Base-by-base conservation (phyloP, 192 early-diverging fungal genomes). In the Dissophora ornata region DNA sequence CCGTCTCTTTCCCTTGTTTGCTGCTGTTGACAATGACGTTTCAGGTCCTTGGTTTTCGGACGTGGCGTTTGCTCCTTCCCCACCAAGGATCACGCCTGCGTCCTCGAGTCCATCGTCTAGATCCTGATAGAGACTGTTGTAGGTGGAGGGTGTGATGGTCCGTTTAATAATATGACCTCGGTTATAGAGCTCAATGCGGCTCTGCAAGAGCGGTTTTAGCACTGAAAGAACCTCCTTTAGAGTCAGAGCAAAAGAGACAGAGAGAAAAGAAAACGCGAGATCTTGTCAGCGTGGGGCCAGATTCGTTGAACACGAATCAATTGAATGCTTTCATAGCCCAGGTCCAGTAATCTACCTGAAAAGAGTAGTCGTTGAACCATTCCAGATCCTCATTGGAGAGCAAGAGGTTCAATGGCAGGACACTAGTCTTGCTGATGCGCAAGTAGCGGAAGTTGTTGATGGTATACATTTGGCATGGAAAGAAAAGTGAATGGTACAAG, bases 321-420 rank as follows among this genome's bases (percentile, higher is more conserved):
- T n/a, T n/a, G n/a, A n/a, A n/a, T n/a, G n/a, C n/a, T n/a, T n/a
- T n/a, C n/a, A n/a, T n/a, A n/a, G n/a, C n/a, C n/a, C n/a, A n/a
- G n/a, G n/a, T n/a, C n/a, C n/a, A n/a, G n/a, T n/a, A n/a, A n/a
- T n/a, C 12, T 62, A 75, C 73, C 29, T 77, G 73, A 19, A 77
- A 67, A 13, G 73, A 38, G 32, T 62, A 67, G 36, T 77, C 73
- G 38, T 67, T 77, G 24, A 77, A 77, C 73, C 73, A 77, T 2
- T 55, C 53, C 10, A 77, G 40, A 36, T 77, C 73, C 13, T 77
- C 73, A 24, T 77, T 67, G 33, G 73, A 34, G 22, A 77, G 73
- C 3, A 67, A 26, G 2, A 77, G 47, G 53, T 77, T 77, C 24
- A 77, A 33, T 16, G 64, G 62, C 10, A 77, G 34, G 19, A 67